These are phyloP conservation scores for Triangularia setosa DNA, from an alignment of 2,329 filamentous ascomycete genomes.

Conservation along the genomic window DNA sequence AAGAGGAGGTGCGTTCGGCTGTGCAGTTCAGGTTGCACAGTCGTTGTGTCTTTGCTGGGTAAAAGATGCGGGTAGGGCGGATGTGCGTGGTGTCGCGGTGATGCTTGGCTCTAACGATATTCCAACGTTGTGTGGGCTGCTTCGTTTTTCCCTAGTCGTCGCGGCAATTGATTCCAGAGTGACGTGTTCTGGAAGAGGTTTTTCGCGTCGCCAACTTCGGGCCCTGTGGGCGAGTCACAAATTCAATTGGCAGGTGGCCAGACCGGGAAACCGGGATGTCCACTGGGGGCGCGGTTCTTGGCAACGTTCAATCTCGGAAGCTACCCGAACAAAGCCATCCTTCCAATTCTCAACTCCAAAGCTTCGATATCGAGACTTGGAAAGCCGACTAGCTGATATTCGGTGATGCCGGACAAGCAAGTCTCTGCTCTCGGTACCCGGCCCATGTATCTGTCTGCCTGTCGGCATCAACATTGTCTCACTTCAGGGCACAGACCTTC, in stretches of 20 bases:
- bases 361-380: neutral
- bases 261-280: neutral
- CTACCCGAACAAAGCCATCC: neutral
- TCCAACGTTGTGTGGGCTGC: constrained; percentile 2
- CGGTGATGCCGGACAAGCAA: neutral
- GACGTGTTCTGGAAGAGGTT: constrained; percentile 13
- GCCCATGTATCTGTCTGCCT: neutral
- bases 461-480: neutral
- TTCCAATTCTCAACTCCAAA: neutral
- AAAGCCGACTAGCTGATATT: neutral
- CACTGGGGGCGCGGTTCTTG: neutral
- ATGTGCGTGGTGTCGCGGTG: neutral
- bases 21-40: constrained; percentile 53
- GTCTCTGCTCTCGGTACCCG: too few relatives aligned
- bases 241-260: neutral
- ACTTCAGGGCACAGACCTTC: neutral
- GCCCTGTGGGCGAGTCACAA: neutral
- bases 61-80: neutral
- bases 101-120: neutral
- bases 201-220: constrained; percentile 11
- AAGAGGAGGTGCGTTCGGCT: constrained; percentile 38
- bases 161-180: constrained; percentile 4
- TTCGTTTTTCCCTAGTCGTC: neutral
- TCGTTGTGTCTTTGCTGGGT: constrained; percentile 27
- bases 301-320: neutral